Conservation (phyloP, 176 grass and related monocot genomes). For the Cenchrus americanus region DNA sequence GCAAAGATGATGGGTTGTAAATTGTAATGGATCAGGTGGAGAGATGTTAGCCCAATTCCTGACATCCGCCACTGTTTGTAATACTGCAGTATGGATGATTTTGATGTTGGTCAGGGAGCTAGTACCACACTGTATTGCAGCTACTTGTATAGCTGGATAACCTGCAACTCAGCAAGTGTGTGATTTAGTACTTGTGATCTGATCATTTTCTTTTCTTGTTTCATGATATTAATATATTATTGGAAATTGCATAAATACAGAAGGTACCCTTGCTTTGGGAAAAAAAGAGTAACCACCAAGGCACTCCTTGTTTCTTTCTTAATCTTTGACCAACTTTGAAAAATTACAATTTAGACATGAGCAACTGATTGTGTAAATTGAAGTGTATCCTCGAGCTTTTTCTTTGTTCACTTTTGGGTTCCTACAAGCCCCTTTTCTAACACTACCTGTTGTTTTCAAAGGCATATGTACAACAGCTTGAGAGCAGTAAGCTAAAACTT, state of each 20-base stretch:
- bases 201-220: conserved; percentile 3
- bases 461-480: conserved; percentile 97
- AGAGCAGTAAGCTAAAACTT: conserved; percentile 94
- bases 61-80: not conserved
- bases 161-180: not conserved
- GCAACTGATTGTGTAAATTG: conserved; percentile 13
- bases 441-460: conserved; percentile 49
- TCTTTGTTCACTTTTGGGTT: conserved; percentile 28
- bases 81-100: not conserved
- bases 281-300: conserved; percentile 7
- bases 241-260: not conserved
- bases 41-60: not conserved
- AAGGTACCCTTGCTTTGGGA: conserved; percentile 7
- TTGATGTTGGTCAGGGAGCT: conserved; percentile 17
- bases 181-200: conserved; percentile 5
- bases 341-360: conserved; percentile 16
- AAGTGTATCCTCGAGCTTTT: conserved; percentile 13
- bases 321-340: conserved; percentile 25
- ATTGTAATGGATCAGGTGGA: not conserved
- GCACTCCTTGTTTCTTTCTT: not conserved
- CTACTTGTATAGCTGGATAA: not conserved
- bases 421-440: conserved; percentile 34
- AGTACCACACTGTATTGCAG: not conserved
- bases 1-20: not conserved
- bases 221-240: conserved; percentile 23